A percentile compares a stretch with the other conserved stretches of the same genome.
Evolutionary conservation across 2,329 filamentous ascomycete species (phyloP).

Genomic region (Xylariaceae sp.): DNA sequence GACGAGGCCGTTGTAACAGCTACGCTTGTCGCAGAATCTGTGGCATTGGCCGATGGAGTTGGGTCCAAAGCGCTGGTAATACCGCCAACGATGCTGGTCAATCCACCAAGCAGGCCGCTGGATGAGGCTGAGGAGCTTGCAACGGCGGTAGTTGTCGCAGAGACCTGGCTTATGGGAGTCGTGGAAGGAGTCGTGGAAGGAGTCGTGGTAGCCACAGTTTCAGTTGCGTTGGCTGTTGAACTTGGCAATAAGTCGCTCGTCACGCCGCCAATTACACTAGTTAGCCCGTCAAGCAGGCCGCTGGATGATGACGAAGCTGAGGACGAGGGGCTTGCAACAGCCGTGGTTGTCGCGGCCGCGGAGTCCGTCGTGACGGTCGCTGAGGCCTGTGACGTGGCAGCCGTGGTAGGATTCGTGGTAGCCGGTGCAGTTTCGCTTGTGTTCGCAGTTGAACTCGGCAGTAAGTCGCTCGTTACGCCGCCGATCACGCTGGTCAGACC

Average conservation of each 20-base stretch:
- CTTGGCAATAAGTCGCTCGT: neutral
- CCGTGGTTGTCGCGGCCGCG: slow-evolving; percentile 7
- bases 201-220: too few species aligned
- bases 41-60: slow-evolving; percentile 12
- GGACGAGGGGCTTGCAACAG: neutral
- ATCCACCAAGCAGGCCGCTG: slow-evolving; percentile 15
- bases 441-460: neutral
- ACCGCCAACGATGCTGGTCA: neutral
- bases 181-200: neutral
- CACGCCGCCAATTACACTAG: neutral
- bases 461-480: neutral
- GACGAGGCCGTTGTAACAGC: neutral
- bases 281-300: neutral
- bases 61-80: slow-evolving; percentile 9
- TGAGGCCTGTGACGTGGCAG: neutral
- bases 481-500: neutral
- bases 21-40: slow-evolving; percentile 10
- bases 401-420: too few species aligned
- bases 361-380: slow-evolving; percentile 5
- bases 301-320: neutral
- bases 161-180: neutral
- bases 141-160: slow-evolving; percentile 7
- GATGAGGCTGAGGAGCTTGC: too few species aligned
- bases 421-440: neutral
- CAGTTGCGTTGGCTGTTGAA: neutral